Evolutionary conservation across 225 moss, liverwort and hornwort species (phyloP), one percentile per base, ranked within the genome.

Genomic region (Sphagnum contortum): DNA sequence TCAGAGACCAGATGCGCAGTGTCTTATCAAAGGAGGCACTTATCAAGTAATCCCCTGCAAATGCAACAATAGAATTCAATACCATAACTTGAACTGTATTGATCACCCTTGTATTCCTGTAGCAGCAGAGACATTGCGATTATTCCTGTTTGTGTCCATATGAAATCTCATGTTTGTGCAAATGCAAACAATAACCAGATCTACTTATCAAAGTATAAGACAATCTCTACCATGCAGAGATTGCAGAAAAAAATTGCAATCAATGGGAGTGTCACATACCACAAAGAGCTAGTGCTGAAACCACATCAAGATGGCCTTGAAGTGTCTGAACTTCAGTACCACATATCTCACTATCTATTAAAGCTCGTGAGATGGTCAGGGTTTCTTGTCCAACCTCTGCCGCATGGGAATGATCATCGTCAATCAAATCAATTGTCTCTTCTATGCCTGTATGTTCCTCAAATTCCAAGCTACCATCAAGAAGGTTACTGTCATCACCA

Each of bases 21-120:
- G 88, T 90, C 85, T 89, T 98, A 72, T 98, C 96, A 80, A 87
- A 90, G 50, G 92, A 92, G 68, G 90, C 87, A 80, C 90, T 98
- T 47, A 98, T 80, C 63, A 98, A 64, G 65, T 76, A 77, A 64
- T 83, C 75, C 50, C 85, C 96, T 96, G 95, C 83, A 80, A 48
- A 50, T 64, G 55, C 14, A 55, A 49, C 52, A 66, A 52, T 44
- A 60, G 48, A 73, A 4, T 3, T 5, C 8, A 11, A 62, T 46
- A 48, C 50, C 55, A 48, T 12, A 46, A 45, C 12, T 12, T 57
- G 13, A 51, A 48, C 44, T 4, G 44, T 57, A 7, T 50, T 50
- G 48, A 29, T 29, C 29, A 29, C 29, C 29, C 29, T 29, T 29
- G 29, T 29, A 29, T 29, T 29, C 29, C 29, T 29, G 29, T 29